Evolutionary conservation across 208 protist genomes (phyloP).

Genomic region (Novymonas esmeraldas): DNA sequence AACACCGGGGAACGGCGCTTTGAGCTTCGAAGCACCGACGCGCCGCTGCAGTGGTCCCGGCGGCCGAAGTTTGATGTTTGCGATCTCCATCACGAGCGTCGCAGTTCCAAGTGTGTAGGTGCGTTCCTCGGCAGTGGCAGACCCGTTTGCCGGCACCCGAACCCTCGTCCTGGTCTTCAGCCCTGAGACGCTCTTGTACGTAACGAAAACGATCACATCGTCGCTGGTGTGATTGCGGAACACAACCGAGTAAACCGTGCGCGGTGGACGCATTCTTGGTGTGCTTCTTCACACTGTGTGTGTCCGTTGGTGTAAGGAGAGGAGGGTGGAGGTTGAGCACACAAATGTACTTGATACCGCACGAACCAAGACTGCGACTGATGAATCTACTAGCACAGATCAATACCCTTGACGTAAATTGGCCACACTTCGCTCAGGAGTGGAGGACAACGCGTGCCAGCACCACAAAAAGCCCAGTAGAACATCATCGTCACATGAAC

Average conservation of each 20-base stretch:
- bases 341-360: neutral
- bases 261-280: conserved; percentile 41
- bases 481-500: too few relatives aligned
- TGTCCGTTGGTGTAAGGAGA: too few relatives aligned
- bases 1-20: conserved; percentile 40
- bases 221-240: conserved; percentile 42
- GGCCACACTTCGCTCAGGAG: too few relatives aligned
- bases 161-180: conserved; percentile 9
- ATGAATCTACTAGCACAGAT: too few relatives aligned
- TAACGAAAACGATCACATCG: conserved; percentile 24
- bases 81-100: conserved; percentile 35
- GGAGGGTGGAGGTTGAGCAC: conserved; percentile 1
- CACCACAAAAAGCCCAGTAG: too few relatives aligned
- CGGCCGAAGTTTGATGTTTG: conserved; percentile 32
- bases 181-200: conserved; percentile 33
- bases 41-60: too few relatives aligned
- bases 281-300: neutral
- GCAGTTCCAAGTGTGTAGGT: conserved; percentile 18
- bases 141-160: conserved; percentile 32
- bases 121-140: conserved; percentile 29
- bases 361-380: too few relatives aligned
- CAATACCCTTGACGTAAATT: too few relatives aligned
- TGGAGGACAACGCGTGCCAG: too few relatives aligned
- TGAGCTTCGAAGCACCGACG: conserved; percentile 9
- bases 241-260: conserved; percentile 57